phyloP scores from a whole-genome alignment of 257 asterid genomes.

The Solanum habrochaites region DNA sequence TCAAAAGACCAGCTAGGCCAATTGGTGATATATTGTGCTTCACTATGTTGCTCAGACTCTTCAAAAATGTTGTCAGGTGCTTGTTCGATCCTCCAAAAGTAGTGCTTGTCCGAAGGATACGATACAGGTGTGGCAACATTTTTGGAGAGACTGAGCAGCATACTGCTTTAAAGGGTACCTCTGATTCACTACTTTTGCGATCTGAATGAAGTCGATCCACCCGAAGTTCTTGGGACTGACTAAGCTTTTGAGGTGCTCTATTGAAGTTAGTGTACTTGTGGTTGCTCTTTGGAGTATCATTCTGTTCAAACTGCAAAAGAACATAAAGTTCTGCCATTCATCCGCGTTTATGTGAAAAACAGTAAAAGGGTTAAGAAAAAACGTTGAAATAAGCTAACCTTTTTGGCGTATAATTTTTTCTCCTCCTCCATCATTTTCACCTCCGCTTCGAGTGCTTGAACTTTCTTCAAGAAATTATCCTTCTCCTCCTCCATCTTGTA shows the following conservation, averaged over 20 bases:
- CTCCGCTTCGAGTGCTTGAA: slow-evolving; percentile 43
- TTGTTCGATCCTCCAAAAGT: background rate
- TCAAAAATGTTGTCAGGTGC: background rate
- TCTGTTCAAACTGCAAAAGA: background rate
- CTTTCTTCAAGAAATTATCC: slow-evolving; percentile 35
- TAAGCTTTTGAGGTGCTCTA: background rate
- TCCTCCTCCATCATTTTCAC: slow-evolving; percentile 32
- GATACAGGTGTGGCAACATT: background rate
- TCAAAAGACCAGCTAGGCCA: background rate
- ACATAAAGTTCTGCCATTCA: background rate
- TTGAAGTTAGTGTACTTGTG: background rate
- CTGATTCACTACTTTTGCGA: background rate
- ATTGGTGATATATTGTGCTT: background rate
- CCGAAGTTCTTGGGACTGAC: background rate
- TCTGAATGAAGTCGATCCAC: background rate
- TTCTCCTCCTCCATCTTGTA: slow-evolving; percentile 54
- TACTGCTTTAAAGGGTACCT: background rate
- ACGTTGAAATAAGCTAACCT: slow-evolving; percentile 19
- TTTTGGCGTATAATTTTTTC: slow-evolving; percentile 8
- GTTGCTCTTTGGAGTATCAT: background rate
- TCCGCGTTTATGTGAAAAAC: background rate
- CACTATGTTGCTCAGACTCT: background rate
- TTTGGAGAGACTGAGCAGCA: background rate
- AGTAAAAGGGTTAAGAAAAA: background rate
- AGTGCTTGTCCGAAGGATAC: background rate